Percentiles rank a stretch among this genome's conserved stretches.
Conservation (phyloP, 1,139 yeast species). For the Scheffersomyces illinoinensis region DNA sequence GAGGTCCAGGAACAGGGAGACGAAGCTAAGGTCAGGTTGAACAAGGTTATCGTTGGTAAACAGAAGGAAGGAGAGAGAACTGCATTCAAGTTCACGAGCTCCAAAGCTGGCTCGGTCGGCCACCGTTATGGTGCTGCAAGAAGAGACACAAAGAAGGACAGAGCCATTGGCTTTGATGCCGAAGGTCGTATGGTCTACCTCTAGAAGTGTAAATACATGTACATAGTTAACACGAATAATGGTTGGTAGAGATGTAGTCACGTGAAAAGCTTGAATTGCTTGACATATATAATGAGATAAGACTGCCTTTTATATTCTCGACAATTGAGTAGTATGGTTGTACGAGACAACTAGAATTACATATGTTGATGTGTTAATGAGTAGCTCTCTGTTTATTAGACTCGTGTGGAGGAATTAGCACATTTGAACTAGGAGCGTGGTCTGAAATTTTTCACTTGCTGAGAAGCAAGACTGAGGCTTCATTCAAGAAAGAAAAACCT, state of each 20-base stretch:
- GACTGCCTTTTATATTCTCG: no score
- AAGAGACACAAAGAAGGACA: conserved; percentile 85
- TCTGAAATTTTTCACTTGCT: no score
- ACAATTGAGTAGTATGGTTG: no score
- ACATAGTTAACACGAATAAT: background rate
- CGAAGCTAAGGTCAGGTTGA: conserved; percentile 21
- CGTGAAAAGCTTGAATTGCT: background rate
- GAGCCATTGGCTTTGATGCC: conserved; percentile 74
- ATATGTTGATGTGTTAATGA: no score
- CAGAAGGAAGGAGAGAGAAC: conserved; percentile 59
- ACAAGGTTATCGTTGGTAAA: conserved; percentile 49
- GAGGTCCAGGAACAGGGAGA: conserved; percentile 48
- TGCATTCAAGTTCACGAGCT: conserved; percentile 71
- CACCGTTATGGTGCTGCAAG: conserved; percentile 88
- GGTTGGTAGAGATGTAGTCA: background rate
- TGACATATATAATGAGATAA: background rate
- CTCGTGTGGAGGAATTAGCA: no score
- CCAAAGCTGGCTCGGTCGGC: conserved; percentile 83
- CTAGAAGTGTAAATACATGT: conserved; percentile 6
- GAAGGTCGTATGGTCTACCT: conserved; percentile 60
- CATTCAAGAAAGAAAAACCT: no score
- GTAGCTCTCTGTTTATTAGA: no score
- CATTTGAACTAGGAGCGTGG: no score
- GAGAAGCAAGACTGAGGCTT: no score
- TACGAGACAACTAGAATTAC: no score